phyloP scores from a whole-genome alignment of 371 early-diverging fungal species.

The Mortierella sp. region DNA sequence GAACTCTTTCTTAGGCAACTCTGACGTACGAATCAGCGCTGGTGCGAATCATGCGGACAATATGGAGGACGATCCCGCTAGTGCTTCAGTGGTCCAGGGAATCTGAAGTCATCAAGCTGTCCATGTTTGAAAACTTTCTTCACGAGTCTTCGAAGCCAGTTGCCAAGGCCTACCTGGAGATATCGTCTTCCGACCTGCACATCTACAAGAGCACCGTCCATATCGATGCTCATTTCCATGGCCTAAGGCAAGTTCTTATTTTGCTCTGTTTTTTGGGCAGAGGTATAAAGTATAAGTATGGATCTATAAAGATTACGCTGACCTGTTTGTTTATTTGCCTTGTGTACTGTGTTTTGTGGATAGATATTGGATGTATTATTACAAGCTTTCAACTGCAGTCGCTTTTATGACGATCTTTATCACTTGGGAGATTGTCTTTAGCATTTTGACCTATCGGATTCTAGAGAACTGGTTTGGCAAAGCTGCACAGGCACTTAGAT shows the following conservation, averaged over 20 bases:
- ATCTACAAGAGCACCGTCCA: slow-evolving; percentile 73
- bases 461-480: slow-evolving; percentile 50
- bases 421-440: slow-evolving; percentile 74
- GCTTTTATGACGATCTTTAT: slow-evolving; percentile 71
- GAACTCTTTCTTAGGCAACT: slow-evolving; percentile 59
- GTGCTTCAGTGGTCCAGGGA: slow-evolving; percentile 72
- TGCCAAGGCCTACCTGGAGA: slow-evolving; percentile 67
- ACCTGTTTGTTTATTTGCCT: slow-evolving; percentile 48
- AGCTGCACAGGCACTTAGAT: neutral
- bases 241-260: slow-evolving; percentile 70
- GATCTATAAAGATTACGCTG: neutral
- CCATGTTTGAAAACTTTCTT: slow-evolving; percentile 72
- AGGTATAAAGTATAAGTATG: neutral
- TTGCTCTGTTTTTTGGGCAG: slow-evolving; percentile 60
- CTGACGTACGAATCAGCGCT: slow-evolving; percentile 76
- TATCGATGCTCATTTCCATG: slow-evolving; percentile 85
- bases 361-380: slow-evolving; percentile 86
- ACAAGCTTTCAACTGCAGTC: slow-evolving; percentile 73
- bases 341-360: slow-evolving; percentile 31
- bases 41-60: slow-evolving; percentile 67
- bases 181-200: slow-evolving; percentile 75
- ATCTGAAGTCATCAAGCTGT: slow-evolving; percentile 66
- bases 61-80: slow-evolving; percentile 71
- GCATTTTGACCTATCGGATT: slow-evolving; percentile 71
- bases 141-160: slow-evolving; percentile 71